These are phyloP conservation scores for Porogramme epimiltina DNA, from an alignment of 1,284 basidiomycete species.

Conservation along the genomic window DNA sequence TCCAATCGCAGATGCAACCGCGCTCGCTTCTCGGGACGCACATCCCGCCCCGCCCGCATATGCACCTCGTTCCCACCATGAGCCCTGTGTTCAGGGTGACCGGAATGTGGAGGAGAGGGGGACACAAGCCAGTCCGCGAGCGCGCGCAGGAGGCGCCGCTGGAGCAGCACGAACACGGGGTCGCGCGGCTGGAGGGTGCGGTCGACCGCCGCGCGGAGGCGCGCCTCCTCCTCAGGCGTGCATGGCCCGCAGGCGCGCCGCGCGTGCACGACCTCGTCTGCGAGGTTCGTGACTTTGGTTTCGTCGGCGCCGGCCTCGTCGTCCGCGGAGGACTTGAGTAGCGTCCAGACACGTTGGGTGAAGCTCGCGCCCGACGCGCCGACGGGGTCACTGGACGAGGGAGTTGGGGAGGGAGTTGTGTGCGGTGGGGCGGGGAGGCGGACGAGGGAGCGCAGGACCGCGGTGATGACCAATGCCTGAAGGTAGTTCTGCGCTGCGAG, in stretches of 20 bases:
- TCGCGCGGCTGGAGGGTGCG: slow-evolving; percentile 60
- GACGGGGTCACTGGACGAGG: slow-evolving; percentile 2
- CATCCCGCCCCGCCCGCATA: slow-evolving; percentile 39
- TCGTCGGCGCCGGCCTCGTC: slow-evolving; percentile 38
- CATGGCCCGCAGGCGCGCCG: slow-evolving; percentile 23
- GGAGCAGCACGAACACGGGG: slow-evolving; percentile 66
- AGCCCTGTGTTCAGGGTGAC: background rate
- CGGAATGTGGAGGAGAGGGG: background rate
- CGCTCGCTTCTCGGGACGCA: slow-evolving; percentile 27
- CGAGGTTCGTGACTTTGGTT: slow-evolving; percentile 65
- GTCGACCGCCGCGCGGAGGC: slow-evolving; percentile 58
- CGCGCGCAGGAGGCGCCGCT: slow-evolving; percentile 52
- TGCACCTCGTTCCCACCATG: slow-evolving; percentile 35
- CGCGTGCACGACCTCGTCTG: slow-evolving; percentile 66
- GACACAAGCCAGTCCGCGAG: slow-evolving; percentile 39
- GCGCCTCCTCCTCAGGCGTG: slow-evolving; percentile 45
- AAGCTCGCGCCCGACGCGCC: too few relatives aligned
- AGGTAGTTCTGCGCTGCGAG: slow-evolving; percentile 66
- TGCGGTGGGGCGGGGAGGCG: slow-evolving; percentile 39
- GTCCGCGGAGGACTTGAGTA: slow-evolving; percentile 61
- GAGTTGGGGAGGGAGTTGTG: slow-evolving; percentile 2
- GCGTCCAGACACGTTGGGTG: slow-evolving; percentile 61
- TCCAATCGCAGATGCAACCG: slow-evolving; percentile 27
- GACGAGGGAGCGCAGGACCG: slow-evolving; percentile 57
- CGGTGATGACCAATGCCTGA: slow-evolving; percentile 69